These are phyloP conservation scores for Ceratocystis ficicola DNA, from an alignment of 2,329 filamentous ascomycete species.

Conservation along the genomic window DNA sequence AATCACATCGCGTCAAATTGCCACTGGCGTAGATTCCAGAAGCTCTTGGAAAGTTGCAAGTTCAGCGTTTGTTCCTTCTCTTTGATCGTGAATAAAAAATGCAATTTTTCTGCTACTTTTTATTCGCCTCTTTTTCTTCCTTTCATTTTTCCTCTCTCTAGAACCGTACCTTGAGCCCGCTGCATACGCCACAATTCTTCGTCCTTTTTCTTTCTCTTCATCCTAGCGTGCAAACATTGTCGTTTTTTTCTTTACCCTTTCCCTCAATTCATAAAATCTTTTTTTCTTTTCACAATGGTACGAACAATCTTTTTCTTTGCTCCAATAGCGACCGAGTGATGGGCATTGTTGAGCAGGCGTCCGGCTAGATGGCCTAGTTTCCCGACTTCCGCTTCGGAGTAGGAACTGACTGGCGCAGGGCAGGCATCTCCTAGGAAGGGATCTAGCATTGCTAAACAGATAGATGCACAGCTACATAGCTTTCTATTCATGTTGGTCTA, in stretches of 20 bases:
- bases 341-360: no score
- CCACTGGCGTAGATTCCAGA: constrained; percentile 25
- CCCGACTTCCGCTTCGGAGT: no score
- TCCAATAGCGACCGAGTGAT: no score
- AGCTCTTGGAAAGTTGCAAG: constrained; percentile 24
- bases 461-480: no score
- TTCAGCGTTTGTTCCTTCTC: background rate
- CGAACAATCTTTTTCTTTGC: background rate
- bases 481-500: no score
- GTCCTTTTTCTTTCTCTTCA: constrained; percentile 17
- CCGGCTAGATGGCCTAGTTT: no score
- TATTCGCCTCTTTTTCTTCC: background rate
- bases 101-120: constrained; percentile 12
- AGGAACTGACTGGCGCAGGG: no score
- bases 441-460: no score
- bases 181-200: background rate
- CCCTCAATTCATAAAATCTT: constrained; percentile 1
- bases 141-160: constrained; percentile 10
- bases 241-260: background rate
- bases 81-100: constrained; percentile 1
- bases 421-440: no score
- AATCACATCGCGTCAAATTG: background rate
- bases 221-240: constrained; percentile 6
- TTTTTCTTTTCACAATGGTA: constrained; percentile 19
- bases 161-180: no score